These are phyloP conservation scores for Prunus campanulata DNA, from an alignment of 306 rosid species.

Conservation along the genomic window DNA sequence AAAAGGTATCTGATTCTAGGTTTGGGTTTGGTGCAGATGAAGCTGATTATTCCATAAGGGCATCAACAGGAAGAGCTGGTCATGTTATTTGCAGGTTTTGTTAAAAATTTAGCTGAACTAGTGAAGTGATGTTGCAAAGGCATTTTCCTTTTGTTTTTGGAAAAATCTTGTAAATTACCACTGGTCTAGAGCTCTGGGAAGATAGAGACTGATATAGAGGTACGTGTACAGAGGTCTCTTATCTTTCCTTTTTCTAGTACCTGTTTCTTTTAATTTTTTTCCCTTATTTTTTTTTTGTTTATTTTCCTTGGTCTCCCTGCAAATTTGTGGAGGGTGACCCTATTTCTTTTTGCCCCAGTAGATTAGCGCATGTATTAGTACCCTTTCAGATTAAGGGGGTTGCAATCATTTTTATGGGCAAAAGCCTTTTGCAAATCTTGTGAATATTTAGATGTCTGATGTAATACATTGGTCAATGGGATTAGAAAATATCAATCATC, in stretches of 20 bases:
- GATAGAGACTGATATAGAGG: slow-evolving; percentile 82
- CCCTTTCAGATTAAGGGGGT: slow-evolving; percentile 52
- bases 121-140: slow-evolving; percentile 44
- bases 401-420: slow-evolving; percentile 73
- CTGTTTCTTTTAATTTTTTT: slow-evolving; percentile 28
- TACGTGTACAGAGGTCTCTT: slow-evolving; percentile 78
- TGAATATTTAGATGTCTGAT: slow-evolving; percentile 67
- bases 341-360: slow-evolving; percentile 49
- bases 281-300: neutral
- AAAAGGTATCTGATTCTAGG: slow-evolving; percentile 22
- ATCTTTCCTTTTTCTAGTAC: slow-evolving; percentile 51
- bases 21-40: slow-evolving; percentile 54
- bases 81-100: slow-evolving; percentile 46
- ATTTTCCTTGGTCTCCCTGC: slow-evolving; percentile 39
- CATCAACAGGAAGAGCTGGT: slow-evolving; percentile 44
- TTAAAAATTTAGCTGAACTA: slow-evolving; percentile 38
- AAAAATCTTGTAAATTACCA: slow-evolving; percentile 79
- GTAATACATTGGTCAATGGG: slow-evolving; percentile 38
- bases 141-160: slow-evolving; percentile 37
- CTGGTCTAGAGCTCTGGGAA: slow-evolving; percentile 62
- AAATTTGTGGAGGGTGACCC: slow-evolving; percentile 41
- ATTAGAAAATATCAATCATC: slow-evolving; percentile 30
- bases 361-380: slow-evolving; percentile 75
- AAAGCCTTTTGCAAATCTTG: slow-evolving; percentile 70
- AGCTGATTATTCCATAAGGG: slow-evolving; percentile 57